phyloP scores from a whole-genome alignment of 306 rosid genomes.

The Rosa rugosa region DNA sequence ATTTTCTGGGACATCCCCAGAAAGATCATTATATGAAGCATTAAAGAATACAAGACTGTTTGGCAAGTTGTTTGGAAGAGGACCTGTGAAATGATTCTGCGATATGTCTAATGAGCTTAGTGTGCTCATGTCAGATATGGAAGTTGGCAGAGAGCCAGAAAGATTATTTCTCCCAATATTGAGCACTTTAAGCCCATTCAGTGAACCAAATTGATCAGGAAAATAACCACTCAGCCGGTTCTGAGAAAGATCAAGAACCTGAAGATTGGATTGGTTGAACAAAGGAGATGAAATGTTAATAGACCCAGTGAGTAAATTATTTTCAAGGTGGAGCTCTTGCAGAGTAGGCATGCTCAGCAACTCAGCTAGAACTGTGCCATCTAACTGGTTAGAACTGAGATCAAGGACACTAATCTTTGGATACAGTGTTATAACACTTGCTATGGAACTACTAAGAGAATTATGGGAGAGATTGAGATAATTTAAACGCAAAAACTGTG shows the following conservation, averaged over 20 bases:
- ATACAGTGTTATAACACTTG: slow-evolving; percentile 65
- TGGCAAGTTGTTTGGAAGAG: slow-evolving; percentile 72
- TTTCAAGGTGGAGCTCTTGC: slow-evolving; percentile 78
- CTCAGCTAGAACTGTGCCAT: slow-evolving; percentile 57
- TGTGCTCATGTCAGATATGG: slow-evolving; percentile 59
- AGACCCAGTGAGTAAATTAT: slow-evolving; percentile 65
- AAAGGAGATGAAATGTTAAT: slow-evolving; percentile 56
- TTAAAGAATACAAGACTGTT: slow-evolving; percentile 56
- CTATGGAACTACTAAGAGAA: slow-evolving; percentile 59
- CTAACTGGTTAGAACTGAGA: slow-evolving; percentile 76
- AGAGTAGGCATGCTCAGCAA: slow-evolving; percentile 67
- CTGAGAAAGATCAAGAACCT: slow-evolving; percentile 77
- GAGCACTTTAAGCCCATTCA: slow-evolving; percentile 60
- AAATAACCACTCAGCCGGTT: slow-evolving; percentile 78
- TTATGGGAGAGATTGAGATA: slow-evolving; percentile 78
- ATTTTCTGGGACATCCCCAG: slow-evolving; percentile 77
- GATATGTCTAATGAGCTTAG: slow-evolving; percentile 69
- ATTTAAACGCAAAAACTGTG: slow-evolving; percentile 80
- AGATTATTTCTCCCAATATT: slow-evolving; percentile 83
- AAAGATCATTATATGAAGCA: slow-evolving; percentile 83
- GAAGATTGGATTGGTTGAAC: slow-evolving; percentile 59
- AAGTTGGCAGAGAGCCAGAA: slow-evolving; percentile 88
- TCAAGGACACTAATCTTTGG: slow-evolving; percentile 87
- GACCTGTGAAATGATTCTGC: slow-evolving; percentile 80
- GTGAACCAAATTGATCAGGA: slow-evolving; percentile 70